Base-by-base conservation (phyloP, 2,329 filamentous ascomycete species). In the Exophiala phaeomuriformis region DNA sequence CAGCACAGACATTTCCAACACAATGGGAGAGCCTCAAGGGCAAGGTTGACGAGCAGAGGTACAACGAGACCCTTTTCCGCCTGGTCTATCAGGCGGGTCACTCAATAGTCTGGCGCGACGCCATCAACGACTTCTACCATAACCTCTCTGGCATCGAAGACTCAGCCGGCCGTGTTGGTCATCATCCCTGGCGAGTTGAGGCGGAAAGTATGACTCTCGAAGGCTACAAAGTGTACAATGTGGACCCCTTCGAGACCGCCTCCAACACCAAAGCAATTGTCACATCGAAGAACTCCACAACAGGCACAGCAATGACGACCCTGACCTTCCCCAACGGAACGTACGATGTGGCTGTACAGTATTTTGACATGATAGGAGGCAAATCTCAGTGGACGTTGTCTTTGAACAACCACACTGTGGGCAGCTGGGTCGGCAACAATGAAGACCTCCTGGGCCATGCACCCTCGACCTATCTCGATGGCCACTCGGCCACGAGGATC, bases 11-110 rank as follows among this genome's bases (percentile, higher is more conserved):
- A 0, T 86, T 86, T 60, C 51, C 65, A 2, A 49, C 55, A 0
- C 63, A 70, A 28, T 86, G 83, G 83, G 68, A 77, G 49, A 69
- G 71, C 0, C 69, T 86, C 0, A 61, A 74, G 47, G 78, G 73
- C 1, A 75, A 75, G 42, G 73, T 87, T 44, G 84, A 88, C 64
- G 56, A 67, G 3, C 75, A 84, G 66, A 75, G 83, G 28, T 85
- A 74, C 64, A 70, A 80, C 3, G 74, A 85, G 44, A 74, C 80
- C 33, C 70, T 80, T 0, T 81, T 77, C 67, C 76, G 80, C 2
- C 75, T 85, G 7, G 69, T 69, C 1, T 88, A 81, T 65, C 84
- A 87, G 66, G 81, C 84, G 0, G 84, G 84, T 0, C 85, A 88
- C 67, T 75, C 82, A 0, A 73, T 88, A 12, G 80, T 86, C 10